phyloP scores from a whole-genome alignment of 2,329 filamentous ascomycete species.

The Davidsoniella virescens region DNA sequence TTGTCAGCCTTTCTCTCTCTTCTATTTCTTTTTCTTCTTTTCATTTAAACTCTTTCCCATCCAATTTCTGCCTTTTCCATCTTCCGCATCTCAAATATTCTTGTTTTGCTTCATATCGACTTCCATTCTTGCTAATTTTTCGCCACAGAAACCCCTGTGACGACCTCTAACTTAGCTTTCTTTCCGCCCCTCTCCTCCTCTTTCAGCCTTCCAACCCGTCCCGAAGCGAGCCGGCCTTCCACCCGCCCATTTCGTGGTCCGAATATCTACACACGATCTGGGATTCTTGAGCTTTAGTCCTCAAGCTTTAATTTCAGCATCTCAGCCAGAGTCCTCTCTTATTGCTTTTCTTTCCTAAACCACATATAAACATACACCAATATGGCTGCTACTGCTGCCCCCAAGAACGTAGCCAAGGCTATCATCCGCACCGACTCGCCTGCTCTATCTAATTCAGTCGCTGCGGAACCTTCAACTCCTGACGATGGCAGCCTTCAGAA shows the following conservation, averaged over 20 bases:
- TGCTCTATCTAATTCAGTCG: slow-evolving; percentile 32
- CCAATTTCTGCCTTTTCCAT: background rate
- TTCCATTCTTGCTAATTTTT: background rate
- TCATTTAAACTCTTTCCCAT: background rate
- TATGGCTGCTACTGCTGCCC: slow-evolving; percentile 47
- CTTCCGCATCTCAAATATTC: background rate
- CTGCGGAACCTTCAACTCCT: slow-evolving; percentile 28
- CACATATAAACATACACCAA: slow-evolving; percentile 2
- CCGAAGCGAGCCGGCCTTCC: too few species aligned
- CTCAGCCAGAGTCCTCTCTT: background rate
- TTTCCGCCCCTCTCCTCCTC: background rate
- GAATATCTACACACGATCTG: too few species aligned
- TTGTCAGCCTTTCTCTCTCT: background rate
- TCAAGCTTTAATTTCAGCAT: background rate
- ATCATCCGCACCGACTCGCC: slow-evolving; percentile 42
- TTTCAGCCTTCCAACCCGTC: background rate
- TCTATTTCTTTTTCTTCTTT: background rate
- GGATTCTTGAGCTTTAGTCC: background rate
- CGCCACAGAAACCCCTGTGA: too few species aligned
- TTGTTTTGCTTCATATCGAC: background rate
- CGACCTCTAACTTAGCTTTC: background rate
- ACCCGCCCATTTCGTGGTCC: too few species aligned
- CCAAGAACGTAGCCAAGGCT: slow-evolving; percentile 39
- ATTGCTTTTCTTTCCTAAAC: background rate
- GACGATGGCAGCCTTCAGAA: slow-evolving; percentile 41